Evolutionary conservation across 1,139 yeast genomes (phyloP).

Genomic region (Candida buenavistaensis): DNA sequence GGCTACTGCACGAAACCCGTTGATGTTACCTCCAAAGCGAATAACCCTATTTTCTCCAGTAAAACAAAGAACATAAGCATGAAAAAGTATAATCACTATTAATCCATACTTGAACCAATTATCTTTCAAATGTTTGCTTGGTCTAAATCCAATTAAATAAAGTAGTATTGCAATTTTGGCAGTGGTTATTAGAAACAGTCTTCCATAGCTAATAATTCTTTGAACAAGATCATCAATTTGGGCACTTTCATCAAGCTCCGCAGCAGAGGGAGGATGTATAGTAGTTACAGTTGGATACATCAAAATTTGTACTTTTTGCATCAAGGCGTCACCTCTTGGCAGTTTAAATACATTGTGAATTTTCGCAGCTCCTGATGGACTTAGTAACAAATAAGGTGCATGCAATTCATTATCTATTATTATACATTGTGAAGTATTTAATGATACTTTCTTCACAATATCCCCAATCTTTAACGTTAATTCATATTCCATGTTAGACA

Average conservation of each 20-base stretch:
- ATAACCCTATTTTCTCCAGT: constrained; percentile 13
- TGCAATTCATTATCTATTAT: constrained; percentile 35
- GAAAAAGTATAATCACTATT: constrained; percentile 8
- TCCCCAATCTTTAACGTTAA: constrained; percentile 19
- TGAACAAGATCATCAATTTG: constrained; percentile 9
- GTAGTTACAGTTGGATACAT: constrained; percentile 1
- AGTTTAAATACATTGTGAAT: constrained; percentile 19
- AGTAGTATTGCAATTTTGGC: constrained; percentile 10
- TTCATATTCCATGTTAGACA: constrained; percentile 22
- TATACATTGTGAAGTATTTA: constrained; percentile 45
- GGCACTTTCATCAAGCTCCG: constrained; percentile 1
- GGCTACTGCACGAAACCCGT: constrained; percentile 5
- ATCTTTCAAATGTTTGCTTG: constrained; percentile 11
- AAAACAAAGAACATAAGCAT: constrained; percentile 12
- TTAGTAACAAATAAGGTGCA: constrained; percentile 42
- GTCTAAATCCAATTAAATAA: constrained; percentile 12
- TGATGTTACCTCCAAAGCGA: constrained; percentile 2
- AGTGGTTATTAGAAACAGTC: constrained; percentile 8
- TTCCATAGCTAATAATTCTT: constrained; percentile 12
- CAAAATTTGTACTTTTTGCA: constrained; percentile 25
- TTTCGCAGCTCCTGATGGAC: constrained; percentile 34
- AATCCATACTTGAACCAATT: constrained; percentile 14
- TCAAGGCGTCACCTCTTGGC: constrained; percentile 15
- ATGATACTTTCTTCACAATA: constrained; percentile 17
- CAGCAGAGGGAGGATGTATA: constrained; percentile 1